Evolutionary conservation across 2,329 filamentous ascomycete genomes (phyloP).

Genomic region (Aspergillus texensis): DNA sequence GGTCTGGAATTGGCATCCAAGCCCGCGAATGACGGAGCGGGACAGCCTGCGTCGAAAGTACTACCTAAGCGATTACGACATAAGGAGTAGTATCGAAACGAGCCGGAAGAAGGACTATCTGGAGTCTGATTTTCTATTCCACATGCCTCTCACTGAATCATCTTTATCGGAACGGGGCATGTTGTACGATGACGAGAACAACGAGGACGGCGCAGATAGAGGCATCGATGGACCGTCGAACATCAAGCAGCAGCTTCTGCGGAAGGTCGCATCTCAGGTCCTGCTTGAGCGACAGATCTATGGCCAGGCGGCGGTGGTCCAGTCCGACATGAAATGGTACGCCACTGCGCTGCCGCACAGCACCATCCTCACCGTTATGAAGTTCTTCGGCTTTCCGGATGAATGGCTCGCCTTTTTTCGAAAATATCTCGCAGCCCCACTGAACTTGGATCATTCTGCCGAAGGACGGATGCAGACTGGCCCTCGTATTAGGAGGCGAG

Average conservation of each 20-base stretch:
- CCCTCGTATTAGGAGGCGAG: slow-evolving; percentile 46
- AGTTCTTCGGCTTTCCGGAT: slow-evolving; percentile 48
- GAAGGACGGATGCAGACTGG: slow-evolving; percentile 26
- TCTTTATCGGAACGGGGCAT: slow-evolving; percentile 27
- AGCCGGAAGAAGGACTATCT: slow-evolving; percentile 27
- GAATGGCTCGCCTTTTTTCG: slow-evolving; percentile 50
- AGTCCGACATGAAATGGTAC: slow-evolving; percentile 50
- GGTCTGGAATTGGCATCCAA: slow-evolving; percentile 19
- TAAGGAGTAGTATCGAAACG: not conserved
- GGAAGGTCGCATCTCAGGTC: slow-evolving; percentile 43
- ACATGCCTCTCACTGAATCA: slow-evolving; percentile 31
- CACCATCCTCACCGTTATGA: slow-evolving; percentile 47
- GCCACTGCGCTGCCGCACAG: slow-evolving; percentile 49
- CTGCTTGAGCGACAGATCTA: slow-evolving; percentile 38
- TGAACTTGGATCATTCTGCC: slow-evolving; percentile 44
- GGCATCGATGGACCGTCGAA: slow-evolving; percentile 16
- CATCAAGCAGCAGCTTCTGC: slow-evolving; percentile 44
- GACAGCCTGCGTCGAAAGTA: slow-evolving; percentile 31
- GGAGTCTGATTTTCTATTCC: slow-evolving; percentile 38
- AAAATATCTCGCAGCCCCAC: slow-evolving; percentile 49
- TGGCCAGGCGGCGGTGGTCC: slow-evolving; percentile 41
- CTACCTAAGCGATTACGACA: slow-evolving; percentile 18
- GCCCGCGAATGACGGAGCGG: slow-evolving; percentile 14
- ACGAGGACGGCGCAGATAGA: slow-evolving; percentile 27
- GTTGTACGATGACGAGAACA: slow-evolving; percentile 28